Percentiles rank a stretch among this genome's conserved stretches.
Evolutionary conservation across 2,329 filamentous ascomycete genomes (phyloP).

Genomic region (Xylaria sp.): DNA sequence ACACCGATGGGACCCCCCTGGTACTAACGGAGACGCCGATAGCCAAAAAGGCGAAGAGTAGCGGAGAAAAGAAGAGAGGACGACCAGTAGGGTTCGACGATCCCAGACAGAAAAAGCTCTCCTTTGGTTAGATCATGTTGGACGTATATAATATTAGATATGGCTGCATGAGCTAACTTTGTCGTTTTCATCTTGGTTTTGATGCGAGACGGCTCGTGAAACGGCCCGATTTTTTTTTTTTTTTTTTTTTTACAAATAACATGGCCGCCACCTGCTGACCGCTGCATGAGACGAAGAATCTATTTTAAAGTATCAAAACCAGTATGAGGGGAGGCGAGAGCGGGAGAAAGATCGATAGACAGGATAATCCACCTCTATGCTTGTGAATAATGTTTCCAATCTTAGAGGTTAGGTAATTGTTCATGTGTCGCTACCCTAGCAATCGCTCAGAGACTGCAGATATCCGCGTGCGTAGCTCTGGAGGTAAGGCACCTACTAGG

Average conservation of each 20-base stretch:
- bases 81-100: constrained; percentile 40
- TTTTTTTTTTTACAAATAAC: no score
- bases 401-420: neutral
- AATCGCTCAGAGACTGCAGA: neutral
- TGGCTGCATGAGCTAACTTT: no score
- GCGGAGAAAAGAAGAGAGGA: constrained; percentile 45
- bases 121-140: constrained; percentile 56
- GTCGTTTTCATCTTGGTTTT: no score
- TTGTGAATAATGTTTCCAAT: neutral
- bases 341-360: no score
- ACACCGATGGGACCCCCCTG: constrained; percentile 46
- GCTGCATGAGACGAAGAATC: neutral
- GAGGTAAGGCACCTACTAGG: no score
- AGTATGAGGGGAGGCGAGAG: neutral
- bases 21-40: constrained; percentile 51
- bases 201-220: neutral
- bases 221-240: no score
- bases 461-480: no score
- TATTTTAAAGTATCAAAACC: neutral
- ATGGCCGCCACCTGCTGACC: no score
- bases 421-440: neutral
- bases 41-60: constrained; percentile 52
- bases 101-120: constrained; percentile 56
- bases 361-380: no score
- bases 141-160: neutral